phyloP scores from a whole-genome alignment of 2,329 filamentous ascomycete species.

The Septoria linicola region DNA sequence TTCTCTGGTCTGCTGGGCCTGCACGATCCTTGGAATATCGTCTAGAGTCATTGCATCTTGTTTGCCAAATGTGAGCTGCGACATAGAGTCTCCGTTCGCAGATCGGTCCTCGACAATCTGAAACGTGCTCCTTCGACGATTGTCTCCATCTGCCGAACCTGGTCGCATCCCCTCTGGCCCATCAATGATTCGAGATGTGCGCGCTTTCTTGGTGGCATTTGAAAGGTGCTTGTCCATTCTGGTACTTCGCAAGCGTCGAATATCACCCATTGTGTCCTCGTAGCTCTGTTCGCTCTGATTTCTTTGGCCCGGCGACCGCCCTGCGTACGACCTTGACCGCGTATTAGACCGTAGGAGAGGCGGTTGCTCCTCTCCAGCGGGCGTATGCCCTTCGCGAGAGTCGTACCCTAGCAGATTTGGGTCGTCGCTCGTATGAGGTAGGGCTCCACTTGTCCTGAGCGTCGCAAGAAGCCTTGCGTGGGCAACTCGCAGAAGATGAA shows the following conservation, averaged over 20 bases:
- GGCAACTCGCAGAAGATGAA: slow-evolving; percentile 88
- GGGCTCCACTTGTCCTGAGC: slow-evolving; percentile 74
- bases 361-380: slow-evolving; percentile 49
- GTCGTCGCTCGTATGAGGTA: slow-evolving; percentile 72
- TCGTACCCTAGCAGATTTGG: slow-evolving; percentile 66
- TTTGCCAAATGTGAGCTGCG: slow-evolving; percentile 82
- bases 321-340: slow-evolving; percentile 72
- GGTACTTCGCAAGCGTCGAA: slow-evolving; percentile 85
- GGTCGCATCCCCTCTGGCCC: slow-evolving; percentile 74
- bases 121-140: slow-evolving; percentile 48
- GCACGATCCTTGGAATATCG: slow-evolving; percentile 93
- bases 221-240: slow-evolving; percentile 92
- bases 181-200: slow-evolving; percentile 90
- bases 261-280: slow-evolving; percentile 94
- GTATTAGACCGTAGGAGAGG: slow-evolving; percentile 62
- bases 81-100: slow-evolving; percentile 61
- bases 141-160: slow-evolving; percentile 64
- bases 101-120: slow-evolving; percentile 80
- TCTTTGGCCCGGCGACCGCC: slow-evolving; percentile 54
- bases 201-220: slow-evolving; percentile 84
- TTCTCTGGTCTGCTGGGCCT: slow-evolving; percentile 90
- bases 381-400: slow-evolving; percentile 61
- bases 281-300: slow-evolving; percentile 68
- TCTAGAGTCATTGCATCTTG: slow-evolving; percentile 91
- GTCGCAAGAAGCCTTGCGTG: slow-evolving; percentile 86